Base-by-base conservation (phyloP, 2,329 filamentous ascomycete genomes). In the Phaeomoniella chlamydospora region DNA sequence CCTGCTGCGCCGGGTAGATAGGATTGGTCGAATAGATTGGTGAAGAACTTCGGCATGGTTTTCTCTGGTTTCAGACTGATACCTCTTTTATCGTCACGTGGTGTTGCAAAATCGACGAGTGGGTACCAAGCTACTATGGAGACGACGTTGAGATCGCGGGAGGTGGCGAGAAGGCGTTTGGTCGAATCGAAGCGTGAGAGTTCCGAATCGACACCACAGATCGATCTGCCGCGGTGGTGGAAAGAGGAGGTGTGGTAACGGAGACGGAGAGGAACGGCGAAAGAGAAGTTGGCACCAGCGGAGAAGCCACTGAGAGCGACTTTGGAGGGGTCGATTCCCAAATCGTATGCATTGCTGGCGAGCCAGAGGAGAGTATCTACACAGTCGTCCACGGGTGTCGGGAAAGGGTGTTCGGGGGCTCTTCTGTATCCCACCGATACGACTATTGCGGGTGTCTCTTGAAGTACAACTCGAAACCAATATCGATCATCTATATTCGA, bases 91-190 rank as follows among this genome's bases (percentile, higher is more conserved):
- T 73, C 63, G 15, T 65, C 68, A 18, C 74, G 69, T 2, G 72
- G 68, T 34, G 69, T 62, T 10, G 73, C 70, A 51, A 75, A 77
- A 52, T 78, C 74, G 22, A 73, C 64, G 16, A 70, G 62, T 1
- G 74, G 74, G 42, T 78, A 78, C 67, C 72, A 78, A 34, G 70
- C 67, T 29, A 74, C 63, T 36, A 76, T 63, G 33, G 65, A 68
- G 38, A 69, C 58, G 41, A 77, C 67, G 15, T 62, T 57, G 15
- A 74, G 48, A 16, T 62, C 58, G 41, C 39, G 44, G n/a, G 49
- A 49, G 46, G 57, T 52, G 49, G 46, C 35, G 46, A 63, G 42
- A 31, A 56, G 44, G 41, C 56, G 39, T 44, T 54, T 47, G 1
- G 52, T 53, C 18, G 57, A 58, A 9, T 57, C 51, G 4, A 50